Percentiles rank a stretch among this genome's conserved stretches.
Conservation (phyloP, 306 rosid genomes). For the Cucurbita argyrosperma region DNA sequence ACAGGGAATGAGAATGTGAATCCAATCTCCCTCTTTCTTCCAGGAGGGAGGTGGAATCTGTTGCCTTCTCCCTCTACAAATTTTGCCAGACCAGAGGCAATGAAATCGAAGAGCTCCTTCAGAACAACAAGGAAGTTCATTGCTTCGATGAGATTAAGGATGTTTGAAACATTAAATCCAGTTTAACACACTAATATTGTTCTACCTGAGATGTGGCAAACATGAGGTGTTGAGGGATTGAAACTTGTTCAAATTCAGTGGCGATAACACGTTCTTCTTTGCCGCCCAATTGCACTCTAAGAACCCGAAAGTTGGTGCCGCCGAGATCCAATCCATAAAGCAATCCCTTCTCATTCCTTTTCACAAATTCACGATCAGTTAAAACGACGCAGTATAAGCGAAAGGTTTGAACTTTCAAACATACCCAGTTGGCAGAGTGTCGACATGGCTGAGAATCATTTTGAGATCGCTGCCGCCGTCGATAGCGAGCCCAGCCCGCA, state of each 20-base stretch:
- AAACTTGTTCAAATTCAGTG: constrained; percentile 60
- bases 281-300: constrained; percentile 80
- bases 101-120: constrained; percentile 79
- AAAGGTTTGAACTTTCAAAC: neutral
- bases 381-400: neutral
- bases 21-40: constrained; percentile 66
- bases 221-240: constrained; percentile 74
- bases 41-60: constrained; percentile 31
- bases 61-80: constrained; percentile 49
- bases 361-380: neutral
- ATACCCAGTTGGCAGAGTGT: constrained; percentile 80
- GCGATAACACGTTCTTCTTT: constrained; percentile 55
- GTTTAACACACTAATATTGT: neutral
- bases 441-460: constrained; percentile 76
- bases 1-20: constrained; percentile 97
- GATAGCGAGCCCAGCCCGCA: constrained; percentile 61
- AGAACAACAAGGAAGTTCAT: neutral
- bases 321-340: constrained; percentile 94
- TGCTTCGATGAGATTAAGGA: neutral
- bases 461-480: constrained; percentile 51
- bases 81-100: constrained; percentile 56
- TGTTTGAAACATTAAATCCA: neutral
- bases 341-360: constrained; percentile 81
- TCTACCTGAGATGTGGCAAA: constrained; percentile 48
- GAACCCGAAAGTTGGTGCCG: constrained; percentile 80